Evolutionary conservation across 148 eudicot species (phyloP).

Genomic region (Camellia japonica): DNA sequence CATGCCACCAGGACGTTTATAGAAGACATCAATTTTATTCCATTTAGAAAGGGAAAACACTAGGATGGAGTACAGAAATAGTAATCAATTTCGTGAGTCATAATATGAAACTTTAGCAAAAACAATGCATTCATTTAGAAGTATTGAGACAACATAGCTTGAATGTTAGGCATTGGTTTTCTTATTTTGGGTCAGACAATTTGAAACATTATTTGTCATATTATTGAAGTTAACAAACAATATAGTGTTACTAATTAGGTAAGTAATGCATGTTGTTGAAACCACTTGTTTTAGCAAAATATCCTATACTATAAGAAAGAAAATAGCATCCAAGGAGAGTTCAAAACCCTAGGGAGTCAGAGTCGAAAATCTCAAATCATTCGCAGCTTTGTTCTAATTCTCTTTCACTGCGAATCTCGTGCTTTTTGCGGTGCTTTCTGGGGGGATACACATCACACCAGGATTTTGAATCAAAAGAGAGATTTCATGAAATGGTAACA

Average conservation of each 20-base stretch:
- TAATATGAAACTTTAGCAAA: not conserved
- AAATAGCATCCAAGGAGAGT: constrained; percentile 7
- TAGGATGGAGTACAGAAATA: not conserved
- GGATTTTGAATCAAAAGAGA: too few species aligned
- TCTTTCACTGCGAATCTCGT: not conserved
- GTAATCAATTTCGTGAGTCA: not conserved
- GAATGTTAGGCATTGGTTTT: not conserved
- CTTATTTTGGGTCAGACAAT: not conserved
- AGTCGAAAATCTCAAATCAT: not conserved
- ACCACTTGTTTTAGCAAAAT: too few species aligned
- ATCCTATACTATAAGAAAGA: too few species aligned
- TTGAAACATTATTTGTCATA: not conserved
- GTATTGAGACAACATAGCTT: not conserved
- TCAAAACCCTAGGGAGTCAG: constrained; percentile 7
- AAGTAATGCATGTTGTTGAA: not conserved
- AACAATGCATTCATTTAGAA: too few species aligned
- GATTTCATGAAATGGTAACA: too few species aligned
- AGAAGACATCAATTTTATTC: too few species aligned
- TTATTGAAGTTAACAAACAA: not conserved
- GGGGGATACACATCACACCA: too few species aligned
- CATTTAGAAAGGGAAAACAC: not conserved
- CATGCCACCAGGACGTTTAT: too few species aligned
- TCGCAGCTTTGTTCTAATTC: not conserved
- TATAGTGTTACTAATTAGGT: not conserved
- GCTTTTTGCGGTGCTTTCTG: not conserved